Evolutionary conservation across 2,329 filamentous ascomycete species (phyloP), one percentile per base, ranked within the genome.

Genomic region (Paecilomyces niveus): DNA sequence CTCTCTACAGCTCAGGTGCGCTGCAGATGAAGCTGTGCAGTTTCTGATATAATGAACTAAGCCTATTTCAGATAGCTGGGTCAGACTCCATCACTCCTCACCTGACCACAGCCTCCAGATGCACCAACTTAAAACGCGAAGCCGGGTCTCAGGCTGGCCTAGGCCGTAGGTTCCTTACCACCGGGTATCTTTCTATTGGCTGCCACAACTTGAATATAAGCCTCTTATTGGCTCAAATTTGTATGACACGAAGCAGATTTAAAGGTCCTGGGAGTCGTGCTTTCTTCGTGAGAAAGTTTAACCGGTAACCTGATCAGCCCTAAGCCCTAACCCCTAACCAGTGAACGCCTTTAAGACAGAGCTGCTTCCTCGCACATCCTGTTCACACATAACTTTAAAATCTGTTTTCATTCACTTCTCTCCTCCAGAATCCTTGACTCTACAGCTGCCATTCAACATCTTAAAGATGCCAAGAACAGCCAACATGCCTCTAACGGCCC

Each of bases 401-500:
- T 33, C 32, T 7, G 32, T 15, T 33, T 33, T 15, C 32, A 13
- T 15, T 11, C 32, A 33, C 8, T 33, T 15, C 4, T 9, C 5
- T 10, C 32, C 13, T 50, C 10, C n/a, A 50, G 45, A n/a, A 50
- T 10, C 45, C 11, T 50, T 50, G 7, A 3, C 35, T 45, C 13
- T 45, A n/a, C n/a, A 50, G n/a, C 6, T 13, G 24, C 13, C 6
- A 13, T 31, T 21, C 24, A 31, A 15, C 53, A 11, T 21, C 26
- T 1, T 33, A n/a, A 33, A 24, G 11, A 22, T 26, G n/a, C 31
- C 15, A 55, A 24, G 15, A 33, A 11, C 53, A 31, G 24, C 53
- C 2, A n/a, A 26, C 5, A 29, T 29, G 35, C 35, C 35, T 29
- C 26, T n/a, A 53, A 58, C 32, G 70, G 70, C 56, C 66, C 70